These are phyloP conservation scores for Guadua angustifolia DNA, from an alignment of 176 grass and related monocot species.

Conservation along the genomic window DNA sequence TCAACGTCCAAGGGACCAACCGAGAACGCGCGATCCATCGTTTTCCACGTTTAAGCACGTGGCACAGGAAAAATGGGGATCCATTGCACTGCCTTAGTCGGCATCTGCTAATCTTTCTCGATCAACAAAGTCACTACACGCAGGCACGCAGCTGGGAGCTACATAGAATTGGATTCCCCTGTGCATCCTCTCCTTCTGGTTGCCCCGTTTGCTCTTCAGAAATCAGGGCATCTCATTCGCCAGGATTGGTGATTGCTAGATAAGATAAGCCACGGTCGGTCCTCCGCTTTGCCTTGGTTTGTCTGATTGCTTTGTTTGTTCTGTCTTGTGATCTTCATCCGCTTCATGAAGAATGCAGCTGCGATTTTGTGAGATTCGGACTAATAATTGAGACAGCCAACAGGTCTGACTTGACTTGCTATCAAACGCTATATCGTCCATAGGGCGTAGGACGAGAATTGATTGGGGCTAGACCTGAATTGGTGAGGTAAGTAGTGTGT, in stretches of 20 bases:
- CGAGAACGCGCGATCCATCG: slow-evolving; percentile 19
- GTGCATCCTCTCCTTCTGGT: neutral
- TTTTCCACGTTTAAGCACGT: slow-evolving; percentile 14
- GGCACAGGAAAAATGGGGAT: neutral
- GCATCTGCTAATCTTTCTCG: neutral
- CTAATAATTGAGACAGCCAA: slow-evolving; percentile 24
- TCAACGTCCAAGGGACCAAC: neutral
- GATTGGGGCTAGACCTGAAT: neutral
- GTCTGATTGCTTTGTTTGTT: slow-evolving; percentile 13
- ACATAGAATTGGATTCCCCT: neutral
- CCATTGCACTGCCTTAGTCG: neutral
- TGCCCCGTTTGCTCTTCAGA: neutral
- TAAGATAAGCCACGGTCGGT: neutral
- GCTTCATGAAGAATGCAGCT: neutral
- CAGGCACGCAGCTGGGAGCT: neutral
- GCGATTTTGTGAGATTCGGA: neutral
- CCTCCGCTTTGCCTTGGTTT: neutral
- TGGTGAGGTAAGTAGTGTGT: neutral
- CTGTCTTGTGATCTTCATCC: neutral
- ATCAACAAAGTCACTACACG: neutral
- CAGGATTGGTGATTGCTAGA: neutral
- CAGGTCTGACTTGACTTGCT: neutral
- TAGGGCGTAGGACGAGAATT: neutral
- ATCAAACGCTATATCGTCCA: neutral
- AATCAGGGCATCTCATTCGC: neutral